Conservation (phyloP, 805 yeast species). For the Yarrowia sp. region DNA sequence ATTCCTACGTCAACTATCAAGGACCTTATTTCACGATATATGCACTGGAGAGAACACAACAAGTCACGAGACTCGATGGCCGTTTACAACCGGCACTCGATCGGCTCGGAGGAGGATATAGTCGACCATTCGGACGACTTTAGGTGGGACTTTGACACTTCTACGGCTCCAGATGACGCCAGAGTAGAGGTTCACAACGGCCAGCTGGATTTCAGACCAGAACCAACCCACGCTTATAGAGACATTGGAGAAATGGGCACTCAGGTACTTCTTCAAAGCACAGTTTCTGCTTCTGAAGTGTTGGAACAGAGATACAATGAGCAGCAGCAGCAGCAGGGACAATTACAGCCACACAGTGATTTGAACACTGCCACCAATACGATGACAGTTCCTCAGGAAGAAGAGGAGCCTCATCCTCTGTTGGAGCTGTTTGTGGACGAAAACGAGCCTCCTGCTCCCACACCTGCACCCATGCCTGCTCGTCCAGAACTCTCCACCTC, state of each 20-base stretch:
- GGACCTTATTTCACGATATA: slow-evolving; percentile 68
- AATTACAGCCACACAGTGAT: background rate
- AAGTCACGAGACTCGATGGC: slow-evolving; percentile 54
- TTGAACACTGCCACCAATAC: slow-evolving; percentile 21
- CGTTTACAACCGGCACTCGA: slow-evolving; percentile 44
- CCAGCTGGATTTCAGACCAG: slow-evolving; percentile 30
- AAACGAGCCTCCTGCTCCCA: slow-evolving; percentile 47
- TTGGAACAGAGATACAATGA: slow-evolving; percentile 7
- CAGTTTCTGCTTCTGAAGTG: slow-evolving; percentile 20
- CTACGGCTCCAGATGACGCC: slow-evolving; percentile 28
- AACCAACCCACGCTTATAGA: slow-evolving; percentile 15
- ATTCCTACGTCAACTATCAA: slow-evolving; percentile 66
- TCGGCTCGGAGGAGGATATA: slow-evolving; percentile 42
- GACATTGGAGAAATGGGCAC: slow-evolving; percentile 26
- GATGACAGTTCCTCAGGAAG: slow-evolving; percentile 40
- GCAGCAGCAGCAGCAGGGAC: slow-evolving; percentile 2
- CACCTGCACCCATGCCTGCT: slow-evolving; percentile 21
- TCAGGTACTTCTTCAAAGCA: slow-evolving; percentile 16
- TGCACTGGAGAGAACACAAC: slow-evolving; percentile 64
- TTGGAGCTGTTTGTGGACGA: slow-evolving; percentile 70
- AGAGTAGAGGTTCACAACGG: slow-evolving; percentile 31
- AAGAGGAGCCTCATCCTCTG: slow-evolving; percentile 75
- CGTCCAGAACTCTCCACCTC: slow-evolving; percentile 36
- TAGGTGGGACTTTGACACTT: slow-evolving; percentile 85
- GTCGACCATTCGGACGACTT: slow-evolving; percentile 44